phyloP scores from a whole-genome alignment of 768 basidiomycete genomes.

The Dictyophora rubrovolvata region DNA sequence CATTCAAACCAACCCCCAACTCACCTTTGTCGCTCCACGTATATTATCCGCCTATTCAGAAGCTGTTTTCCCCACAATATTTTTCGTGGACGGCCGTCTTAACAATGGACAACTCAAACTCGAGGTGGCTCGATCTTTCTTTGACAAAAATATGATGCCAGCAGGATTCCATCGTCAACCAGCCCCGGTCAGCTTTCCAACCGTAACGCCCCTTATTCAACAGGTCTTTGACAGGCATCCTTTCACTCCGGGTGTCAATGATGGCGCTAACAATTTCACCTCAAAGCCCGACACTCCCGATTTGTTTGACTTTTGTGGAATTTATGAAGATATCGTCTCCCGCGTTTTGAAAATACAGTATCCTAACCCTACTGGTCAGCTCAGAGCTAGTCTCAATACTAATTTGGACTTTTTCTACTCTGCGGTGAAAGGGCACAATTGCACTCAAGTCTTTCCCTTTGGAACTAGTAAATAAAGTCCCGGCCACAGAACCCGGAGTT shows the following conservation, averaged over 20 bases:
- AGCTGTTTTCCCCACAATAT: conserved; percentile 4
- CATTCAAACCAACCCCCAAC: conserved; percentile 7
- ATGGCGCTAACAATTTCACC: conserved; percentile 2
- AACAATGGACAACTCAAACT: neutral
- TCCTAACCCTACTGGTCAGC: conserved; percentile 7
- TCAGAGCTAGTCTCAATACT: neutral
- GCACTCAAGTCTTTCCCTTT: neutral
- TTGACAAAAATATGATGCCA: conserved; percentile 1
- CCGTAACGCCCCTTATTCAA: neutral
- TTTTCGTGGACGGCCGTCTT: conserved; percentile 4
- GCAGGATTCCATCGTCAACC: neutral
- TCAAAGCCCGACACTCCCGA: neutral
- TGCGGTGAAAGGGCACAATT: neutral
- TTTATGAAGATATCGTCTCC: conserved; percentile 4
- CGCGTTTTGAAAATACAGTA: conserved; percentile 1
- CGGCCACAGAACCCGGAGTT: too few species aligned
- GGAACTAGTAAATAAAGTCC: neutral
- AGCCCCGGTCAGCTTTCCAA: neutral
- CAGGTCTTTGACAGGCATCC: neutral
- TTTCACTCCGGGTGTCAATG: conserved; percentile 2
- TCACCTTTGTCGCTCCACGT: conserved; percentile 2
- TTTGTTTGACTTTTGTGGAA: neutral
- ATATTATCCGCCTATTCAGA: conserved; percentile 5
- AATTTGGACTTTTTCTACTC: conserved; percentile 4
- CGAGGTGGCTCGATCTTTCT: conserved; percentile 2